These are phyloP conservation scores for Gossypium australe DNA, from an alignment of 345 rosid species.

Conservation along the genomic window DNA sequence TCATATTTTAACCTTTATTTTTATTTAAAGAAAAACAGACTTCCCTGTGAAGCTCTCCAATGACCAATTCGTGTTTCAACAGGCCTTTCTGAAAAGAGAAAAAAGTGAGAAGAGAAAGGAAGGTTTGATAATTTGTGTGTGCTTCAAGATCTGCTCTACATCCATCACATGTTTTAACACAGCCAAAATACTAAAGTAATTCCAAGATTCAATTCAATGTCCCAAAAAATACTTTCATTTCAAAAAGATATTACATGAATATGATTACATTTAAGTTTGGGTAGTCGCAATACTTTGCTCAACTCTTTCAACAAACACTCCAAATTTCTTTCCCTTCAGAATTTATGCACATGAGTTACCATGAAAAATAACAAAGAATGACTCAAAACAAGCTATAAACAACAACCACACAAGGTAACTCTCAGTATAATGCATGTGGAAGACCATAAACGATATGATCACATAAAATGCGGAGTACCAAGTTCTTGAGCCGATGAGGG, in stretches of 20 bases:
- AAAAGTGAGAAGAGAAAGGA: too few relatives aligned
- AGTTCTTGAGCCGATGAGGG: constrained; percentile 51
- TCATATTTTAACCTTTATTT: too few relatives aligned
- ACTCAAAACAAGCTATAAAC: constrained; percentile 17
- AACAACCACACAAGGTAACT: constrained; percentile 13
- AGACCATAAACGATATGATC: constrained; percentile 16
- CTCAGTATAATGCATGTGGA: background rate
- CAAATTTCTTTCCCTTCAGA: constrained; percentile 9
- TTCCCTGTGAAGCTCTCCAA: too few relatives aligned
- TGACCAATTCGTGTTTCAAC: too few relatives aligned
- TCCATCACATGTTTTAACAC: too few relatives aligned
- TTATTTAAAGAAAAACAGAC: too few relatives aligned
- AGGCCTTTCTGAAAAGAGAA: too few relatives aligned
- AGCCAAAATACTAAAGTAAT: background rate
- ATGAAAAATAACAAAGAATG: background rate
- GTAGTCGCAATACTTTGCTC: background rate
- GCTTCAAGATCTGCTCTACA: too few relatives aligned
- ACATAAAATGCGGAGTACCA: constrained; percentile 28
- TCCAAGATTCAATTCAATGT: background rate
- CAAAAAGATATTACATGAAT: background rate
- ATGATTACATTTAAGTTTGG: constrained; percentile 4
- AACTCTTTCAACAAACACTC: constrained; percentile 11
- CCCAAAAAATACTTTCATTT: background rate
- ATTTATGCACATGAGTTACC: constrained; percentile 10
- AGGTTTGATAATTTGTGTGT: too few relatives aligned